Evolutionary conservation across 2,329 filamentous ascomycete genomes (phyloP), one percentile per base, ranked within the genome.

Genomic region (Hypoxylon sp.): DNA sequence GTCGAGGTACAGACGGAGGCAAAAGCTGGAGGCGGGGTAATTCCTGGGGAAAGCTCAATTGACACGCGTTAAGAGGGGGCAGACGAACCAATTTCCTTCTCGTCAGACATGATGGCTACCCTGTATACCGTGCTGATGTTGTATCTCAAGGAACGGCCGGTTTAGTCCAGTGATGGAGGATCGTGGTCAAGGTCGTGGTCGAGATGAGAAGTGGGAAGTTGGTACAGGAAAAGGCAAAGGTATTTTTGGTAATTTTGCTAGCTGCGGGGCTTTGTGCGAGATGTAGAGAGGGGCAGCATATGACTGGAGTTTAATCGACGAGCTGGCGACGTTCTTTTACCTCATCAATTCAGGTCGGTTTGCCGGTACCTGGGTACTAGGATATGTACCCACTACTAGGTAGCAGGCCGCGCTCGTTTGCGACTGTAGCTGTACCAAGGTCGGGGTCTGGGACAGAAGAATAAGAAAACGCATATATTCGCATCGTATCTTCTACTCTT

Each of bases 11-110:
- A 13, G 24, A 17, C 22, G 62, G 44, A 30, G 26, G 41, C 24
- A 56, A 28, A 28, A 64, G 37, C 19, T 44, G 47, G 67, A 67
- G 64, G 69, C 62, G 69, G 69, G 69, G 69, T 70, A 68, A 53
- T 63, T 68, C 55, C 39, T 13, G 20, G 43, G 43, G 28, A 30
- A 56, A 66, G 64, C 56, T 63, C 41, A 61, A 39, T 15, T 62
- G 17, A 28, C 26, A 44, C 30, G 19, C 13, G 32, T 13, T 51
- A 52, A 60, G 59, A 52, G 60, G 59, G 53, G 48, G 58, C 44
- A 34, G 56, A 72, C 70, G 64, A 67, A 72, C 70, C 70, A 51
- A 67, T 65, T 59, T 71, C 69, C 60, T 70, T 70, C 32, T 70
- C 66, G 58, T 70, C 70, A 51, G 67, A 62, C 67, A 71, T 71